A percentile compares a stretch with the other conserved stretches of the same genome.
Evolutionary conservation across 176 grass and related monocot species (phyloP).

Genomic region (Aegilops sharonensis): DNA sequence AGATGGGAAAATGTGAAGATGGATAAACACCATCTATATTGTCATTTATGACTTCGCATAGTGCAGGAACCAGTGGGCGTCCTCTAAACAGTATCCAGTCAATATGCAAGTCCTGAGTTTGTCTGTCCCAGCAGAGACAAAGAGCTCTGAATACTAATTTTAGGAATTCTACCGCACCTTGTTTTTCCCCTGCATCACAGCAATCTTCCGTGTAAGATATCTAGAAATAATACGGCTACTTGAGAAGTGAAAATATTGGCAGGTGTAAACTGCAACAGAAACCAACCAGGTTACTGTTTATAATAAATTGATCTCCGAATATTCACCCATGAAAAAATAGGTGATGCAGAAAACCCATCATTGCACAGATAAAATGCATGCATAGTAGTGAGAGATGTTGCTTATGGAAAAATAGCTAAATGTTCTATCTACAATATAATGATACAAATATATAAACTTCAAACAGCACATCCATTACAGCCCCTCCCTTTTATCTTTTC

Average conservation of each 20-base stretch:
- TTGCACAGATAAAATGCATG: background rate
- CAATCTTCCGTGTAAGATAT: conserved; percentile 7
- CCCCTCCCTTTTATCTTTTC: background rate
- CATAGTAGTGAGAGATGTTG: background rate
- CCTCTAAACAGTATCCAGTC: conserved; percentile 97
- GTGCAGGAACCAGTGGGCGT: conserved; percentile 74
- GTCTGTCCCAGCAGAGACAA: conserved; percentile 96
- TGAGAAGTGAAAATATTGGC: background rate
- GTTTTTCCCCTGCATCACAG: conserved; percentile 81
- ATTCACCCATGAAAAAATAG: background rate
- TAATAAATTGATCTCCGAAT: background rate
- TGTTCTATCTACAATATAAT: background rate
- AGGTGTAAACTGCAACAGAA: background rate
- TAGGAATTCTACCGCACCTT: conserved; percentile 92
- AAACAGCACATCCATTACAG: background rate
- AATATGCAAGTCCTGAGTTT: conserved; percentile 95
- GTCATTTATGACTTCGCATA: conserved; percentile 97
- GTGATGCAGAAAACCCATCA: conserved; percentile 13
- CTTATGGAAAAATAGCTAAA: background rate
- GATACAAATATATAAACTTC: background rate
- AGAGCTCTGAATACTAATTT: conserved; percentile 97
- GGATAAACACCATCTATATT: conserved; percentile 94
- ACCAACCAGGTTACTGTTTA: background rate
- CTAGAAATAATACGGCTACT: background rate
- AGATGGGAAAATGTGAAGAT: conserved; percentile 87